Conservation (phyloP, 495 filamentous ascomycete genomes). For the Penicillium lagena region DNA sequence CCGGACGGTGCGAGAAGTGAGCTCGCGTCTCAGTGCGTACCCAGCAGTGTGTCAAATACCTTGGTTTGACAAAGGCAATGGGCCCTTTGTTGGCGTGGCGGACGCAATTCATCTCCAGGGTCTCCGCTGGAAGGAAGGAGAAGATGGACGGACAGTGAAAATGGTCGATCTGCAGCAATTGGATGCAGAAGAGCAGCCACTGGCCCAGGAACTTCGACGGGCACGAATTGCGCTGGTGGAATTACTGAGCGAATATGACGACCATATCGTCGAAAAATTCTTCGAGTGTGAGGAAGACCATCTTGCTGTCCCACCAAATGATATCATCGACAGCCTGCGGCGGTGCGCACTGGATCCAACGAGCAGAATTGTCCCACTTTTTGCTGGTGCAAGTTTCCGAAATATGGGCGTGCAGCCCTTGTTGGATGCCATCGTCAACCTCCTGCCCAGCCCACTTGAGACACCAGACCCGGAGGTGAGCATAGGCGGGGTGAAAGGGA, state of each 20-base stretch:
- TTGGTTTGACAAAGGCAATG: slow-evolving; percentile 73
- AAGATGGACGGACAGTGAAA: slow-evolving; percentile 60
- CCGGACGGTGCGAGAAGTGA: slow-evolving; percentile 78
- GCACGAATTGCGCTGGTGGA: slow-evolving; percentile 79
- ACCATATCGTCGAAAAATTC: slow-evolving; percentile 75
- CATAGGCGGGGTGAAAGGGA: slow-evolving; percentile 46
- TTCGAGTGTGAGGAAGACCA: slow-evolving; percentile 69
- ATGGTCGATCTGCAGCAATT: slow-evolving; percentile 44
- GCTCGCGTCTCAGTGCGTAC: slow-evolving; percentile 69
- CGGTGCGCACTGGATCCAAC: slow-evolving; percentile 51
- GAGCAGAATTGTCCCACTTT: slow-evolving; percentile 72
- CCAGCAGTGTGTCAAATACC: slow-evolving; percentile 93
- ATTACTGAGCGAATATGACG: slow-evolving; percentile 79
- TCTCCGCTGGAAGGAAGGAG: slow-evolving; percentile 49
- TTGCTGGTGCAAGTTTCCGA: slow-evolving; percentile 85
- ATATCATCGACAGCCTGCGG: slow-evolving; percentile 69
- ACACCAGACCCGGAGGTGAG: slow-evolving; percentile 72
- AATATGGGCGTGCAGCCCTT: slow-evolving; percentile 95
- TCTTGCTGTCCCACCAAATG: slow-evolving; percentile 52
- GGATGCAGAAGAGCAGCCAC: slow-evolving; percentile 39
- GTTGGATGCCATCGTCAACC: slow-evolving; percentile 78
- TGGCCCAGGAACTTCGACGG: slow-evolving; percentile 64
- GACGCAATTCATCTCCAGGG: slow-evolving; percentile 65
- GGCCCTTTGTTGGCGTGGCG: slow-evolving; percentile 71
- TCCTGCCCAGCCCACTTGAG: slow-evolving; percentile 78